A percentile compares a stretch with the other conserved stretches of the same genome.
Evolutionary conservation across 352 stramenopile genomes (phyloP).

Genomic region (Globisporangium cylindrosporum): DNA sequence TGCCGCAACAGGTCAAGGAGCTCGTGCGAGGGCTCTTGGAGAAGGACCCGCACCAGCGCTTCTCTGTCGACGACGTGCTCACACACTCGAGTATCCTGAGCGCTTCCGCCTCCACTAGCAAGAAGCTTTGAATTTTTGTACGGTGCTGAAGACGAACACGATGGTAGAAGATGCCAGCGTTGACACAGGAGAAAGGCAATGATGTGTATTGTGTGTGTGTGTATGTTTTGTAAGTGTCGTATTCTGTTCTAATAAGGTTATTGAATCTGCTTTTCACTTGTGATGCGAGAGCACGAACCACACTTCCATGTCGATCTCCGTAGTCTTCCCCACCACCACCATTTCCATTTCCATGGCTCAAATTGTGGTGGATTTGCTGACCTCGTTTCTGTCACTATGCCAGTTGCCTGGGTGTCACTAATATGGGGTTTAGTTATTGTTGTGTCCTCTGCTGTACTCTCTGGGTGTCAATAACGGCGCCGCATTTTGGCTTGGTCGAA

Average conservation of each 20-base stretch:
- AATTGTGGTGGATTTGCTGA: neutral
- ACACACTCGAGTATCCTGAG: conserved; percentile 23
- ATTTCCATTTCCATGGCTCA: neutral
- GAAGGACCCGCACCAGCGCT: conserved; percentile 54
- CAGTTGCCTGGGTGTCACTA: neutral
- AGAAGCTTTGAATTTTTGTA: conserved; percentile 2
- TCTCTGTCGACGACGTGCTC: conserved; percentile 56
- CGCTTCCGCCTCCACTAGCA: neutral
- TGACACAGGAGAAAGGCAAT: neutral
- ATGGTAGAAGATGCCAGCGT: neutral
- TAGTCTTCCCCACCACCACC: neutral
- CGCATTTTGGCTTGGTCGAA: neutral
- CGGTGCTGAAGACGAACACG: neutral
- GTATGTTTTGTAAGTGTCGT: neutral
- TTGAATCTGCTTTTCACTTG: neutral
- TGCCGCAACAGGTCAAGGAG: conserved; percentile 54
- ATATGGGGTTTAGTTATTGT: neutral
- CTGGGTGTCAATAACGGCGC: neutral
- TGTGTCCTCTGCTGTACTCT: neutral
- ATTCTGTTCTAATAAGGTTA: conserved; percentile 6
- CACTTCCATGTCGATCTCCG: neutral
- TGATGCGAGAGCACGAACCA: neutral
- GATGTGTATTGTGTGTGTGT: neutral
- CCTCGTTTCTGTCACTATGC: neutral
- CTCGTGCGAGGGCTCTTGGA: conserved; percentile 68